phyloP scores from a whole-genome alignment of 1,284 basidiomycete genomes.

The Rhodotorula sp. region DNA sequence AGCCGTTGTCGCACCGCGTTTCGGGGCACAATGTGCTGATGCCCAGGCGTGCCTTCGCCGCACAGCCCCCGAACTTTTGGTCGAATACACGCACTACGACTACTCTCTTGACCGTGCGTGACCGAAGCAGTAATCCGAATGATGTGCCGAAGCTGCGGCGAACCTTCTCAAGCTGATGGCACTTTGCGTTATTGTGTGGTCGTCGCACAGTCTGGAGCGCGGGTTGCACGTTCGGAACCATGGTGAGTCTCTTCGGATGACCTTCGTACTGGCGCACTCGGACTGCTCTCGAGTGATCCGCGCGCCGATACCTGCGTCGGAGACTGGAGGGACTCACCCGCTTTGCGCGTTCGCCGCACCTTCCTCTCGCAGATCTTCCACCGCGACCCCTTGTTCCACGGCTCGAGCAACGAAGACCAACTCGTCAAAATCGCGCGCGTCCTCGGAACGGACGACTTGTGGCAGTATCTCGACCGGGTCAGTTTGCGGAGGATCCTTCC shows the following conservation, averaged over 20 bases:
- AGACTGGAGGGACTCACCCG: not conserved
- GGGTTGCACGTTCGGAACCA: constrained; percentile 98
- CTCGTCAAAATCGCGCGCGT: constrained; percentile 98
- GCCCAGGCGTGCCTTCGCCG: not conserved
- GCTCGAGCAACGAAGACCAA: constrained; percentile 83
- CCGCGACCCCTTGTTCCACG: constrained; percentile 99
- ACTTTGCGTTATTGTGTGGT: not conserved
- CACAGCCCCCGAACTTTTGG: constrained; percentile 89
- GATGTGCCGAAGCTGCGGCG: not conserved
- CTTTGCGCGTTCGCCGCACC: constrained; percentile 1
- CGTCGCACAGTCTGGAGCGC: constrained; percentile 88
- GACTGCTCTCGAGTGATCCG: not conserved
- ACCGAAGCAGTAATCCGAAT: not conserved
- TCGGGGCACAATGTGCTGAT: not conserved
- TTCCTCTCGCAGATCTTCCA: constrained; percentile 76
- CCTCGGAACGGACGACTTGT: constrained; percentile 92
- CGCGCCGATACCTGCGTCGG: not conserved
- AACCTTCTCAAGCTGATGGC: not conserved
- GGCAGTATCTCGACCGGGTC: constrained; percentile 57
- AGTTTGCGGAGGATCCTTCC: not conserved
- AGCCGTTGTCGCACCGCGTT: not conserved
- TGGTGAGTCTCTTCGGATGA: constrained; percentile 58
- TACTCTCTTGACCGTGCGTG: constrained; percentile 56
- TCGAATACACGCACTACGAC: constrained; percentile 70
- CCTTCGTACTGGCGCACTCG: not conserved